Percentiles rank a stretch among this genome's conserved stretches.
Evolutionary conservation across 192 early-diverging fungal genomes (phyloP).

Genomic region (Gamsiella multidivaricata): DNA sequence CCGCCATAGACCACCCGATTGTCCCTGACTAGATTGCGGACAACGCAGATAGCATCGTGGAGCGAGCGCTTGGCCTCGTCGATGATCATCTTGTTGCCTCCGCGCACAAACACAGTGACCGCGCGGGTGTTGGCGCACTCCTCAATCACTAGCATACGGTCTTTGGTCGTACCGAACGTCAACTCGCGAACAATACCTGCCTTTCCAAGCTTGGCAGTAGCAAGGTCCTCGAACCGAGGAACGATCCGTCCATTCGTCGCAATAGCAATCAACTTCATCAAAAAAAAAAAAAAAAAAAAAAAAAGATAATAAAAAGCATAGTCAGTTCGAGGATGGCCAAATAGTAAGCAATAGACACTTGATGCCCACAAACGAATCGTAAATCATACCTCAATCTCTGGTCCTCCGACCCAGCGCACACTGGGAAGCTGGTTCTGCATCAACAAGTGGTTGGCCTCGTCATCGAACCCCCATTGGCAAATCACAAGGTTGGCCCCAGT

Average conservation of each 20-base stretch:
- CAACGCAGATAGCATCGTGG: constrained; percentile 99
- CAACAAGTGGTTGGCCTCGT: constrained; percentile 99
- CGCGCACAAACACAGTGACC: constrained; percentile 97
- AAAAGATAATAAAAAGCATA: neutral
- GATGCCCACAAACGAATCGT: no score
- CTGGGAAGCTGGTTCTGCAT: constrained; percentile 97
- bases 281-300: no score
- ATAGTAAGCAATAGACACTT: no score
- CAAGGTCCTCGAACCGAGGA: constrained; percentile 98
- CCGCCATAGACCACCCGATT: constrained; percentile 99
- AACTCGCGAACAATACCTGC: constrained; percentile 97
- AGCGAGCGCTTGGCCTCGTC: constrained; percentile 98
- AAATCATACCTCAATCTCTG: constrained; percentile 89
- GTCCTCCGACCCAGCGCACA: constrained; percentile 99
- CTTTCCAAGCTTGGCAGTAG: constrained; percentile 86
- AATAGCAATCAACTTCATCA: constrained; percentile 91
- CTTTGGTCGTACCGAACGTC: constrained; percentile 97
- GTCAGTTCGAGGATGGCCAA: no score
- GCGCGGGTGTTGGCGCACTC: constrained; percentile 99
- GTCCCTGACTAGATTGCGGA: constrained; percentile 95
- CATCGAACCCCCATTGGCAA: constrained; percentile 99
- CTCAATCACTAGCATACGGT: constrained; percentile 99
- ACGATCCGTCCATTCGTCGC: constrained; percentile 99
- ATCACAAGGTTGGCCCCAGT: constrained; percentile 97
- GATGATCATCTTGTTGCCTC: constrained; percentile 99